Evolutionary conservation across 345 rosid genomes (phyloP).

Genomic region (Eucalyptus virginea): DNA sequence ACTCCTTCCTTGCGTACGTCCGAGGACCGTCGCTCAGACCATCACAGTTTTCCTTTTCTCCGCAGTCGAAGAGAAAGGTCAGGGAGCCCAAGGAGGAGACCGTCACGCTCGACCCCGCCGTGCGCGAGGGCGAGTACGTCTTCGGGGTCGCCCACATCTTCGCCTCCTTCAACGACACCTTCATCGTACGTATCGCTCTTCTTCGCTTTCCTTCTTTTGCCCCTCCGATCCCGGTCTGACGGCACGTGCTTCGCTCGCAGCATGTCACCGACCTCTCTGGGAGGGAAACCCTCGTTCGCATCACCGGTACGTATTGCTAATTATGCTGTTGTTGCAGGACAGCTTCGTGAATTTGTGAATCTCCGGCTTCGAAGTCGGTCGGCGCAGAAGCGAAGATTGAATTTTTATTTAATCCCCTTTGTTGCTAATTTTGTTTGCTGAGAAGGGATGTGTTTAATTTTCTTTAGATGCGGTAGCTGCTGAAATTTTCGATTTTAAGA

Average conservation of each 20-base stretch:
- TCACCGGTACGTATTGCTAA: background rate
- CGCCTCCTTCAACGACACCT: background rate
- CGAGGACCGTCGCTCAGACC: rapidly evolving
- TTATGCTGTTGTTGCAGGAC: no score
- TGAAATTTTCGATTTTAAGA: no score
- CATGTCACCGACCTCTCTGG: background rate
- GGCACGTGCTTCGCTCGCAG: background rate
- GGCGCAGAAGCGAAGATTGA: background rate
- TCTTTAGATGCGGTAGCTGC: no score
- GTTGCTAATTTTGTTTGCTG: no score
- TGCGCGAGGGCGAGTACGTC: background rate
- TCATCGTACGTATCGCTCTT: background rate
- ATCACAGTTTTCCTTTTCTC: background rate
- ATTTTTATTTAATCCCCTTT: background rate
- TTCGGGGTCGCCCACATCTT: conserved; percentile 3
- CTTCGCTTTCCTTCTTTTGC: background rate
- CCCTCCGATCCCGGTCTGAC: background rate
- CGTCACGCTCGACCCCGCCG: conserved; percentile 6
- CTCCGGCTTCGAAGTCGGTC: background rate
- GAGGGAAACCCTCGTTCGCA: background rate
- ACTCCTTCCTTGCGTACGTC: rapidly evolving
- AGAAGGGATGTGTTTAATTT: background rate
- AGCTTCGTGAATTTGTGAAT: no score
- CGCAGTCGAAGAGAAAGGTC: background rate
- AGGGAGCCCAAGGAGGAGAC: conserved; percentile 15